Evolutionary conservation across 2,329 filamentous ascomycete species (phyloP).

Genomic region (Cytospora leucostoma): DNA sequence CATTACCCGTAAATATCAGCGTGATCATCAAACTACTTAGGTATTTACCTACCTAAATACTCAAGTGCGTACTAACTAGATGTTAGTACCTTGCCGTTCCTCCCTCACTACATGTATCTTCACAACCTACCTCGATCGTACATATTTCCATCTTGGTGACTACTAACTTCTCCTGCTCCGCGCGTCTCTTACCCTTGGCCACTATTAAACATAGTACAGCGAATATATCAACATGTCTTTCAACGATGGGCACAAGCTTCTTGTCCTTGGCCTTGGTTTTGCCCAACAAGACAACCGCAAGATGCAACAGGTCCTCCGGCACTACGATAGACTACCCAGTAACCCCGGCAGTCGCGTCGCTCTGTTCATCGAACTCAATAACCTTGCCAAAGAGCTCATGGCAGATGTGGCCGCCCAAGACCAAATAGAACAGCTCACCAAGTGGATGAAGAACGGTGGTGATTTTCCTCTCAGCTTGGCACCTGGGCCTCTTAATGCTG

Average conservation of each 20-base stretch:
- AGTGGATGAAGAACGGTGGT: slow-evolving; percentile 25
- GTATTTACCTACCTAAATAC: background rate
- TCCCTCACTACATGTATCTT: background rate
- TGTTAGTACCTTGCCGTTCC: background rate
- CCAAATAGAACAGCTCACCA: slow-evolving; percentile 13
- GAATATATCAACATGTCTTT: slow-evolving; percentile 7
- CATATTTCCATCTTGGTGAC: too few relatives aligned
- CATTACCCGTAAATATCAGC: background rate
- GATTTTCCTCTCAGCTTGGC: slow-evolving; percentile 5
- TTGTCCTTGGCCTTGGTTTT: slow-evolving; percentile 26
- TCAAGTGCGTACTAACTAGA: background rate
- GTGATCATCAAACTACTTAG: too few relatives aligned
- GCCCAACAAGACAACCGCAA: slow-evolving; percentile 25
- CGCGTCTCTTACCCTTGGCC: too few relatives aligned
- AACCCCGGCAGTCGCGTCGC: slow-evolving; percentile 17
- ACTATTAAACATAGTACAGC: background rate
- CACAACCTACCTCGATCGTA: background rate
- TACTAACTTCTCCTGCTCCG: background rate
- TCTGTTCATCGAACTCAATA: slow-evolving; percentile 25
- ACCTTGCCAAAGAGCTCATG: slow-evolving; percentile 19
- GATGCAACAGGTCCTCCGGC: slow-evolving; percentile 26
- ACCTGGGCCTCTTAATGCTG: background rate
- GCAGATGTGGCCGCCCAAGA: slow-evolving; percentile 1
- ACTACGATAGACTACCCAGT: slow-evolving; percentile 19
- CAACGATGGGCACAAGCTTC: slow-evolving; percentile 25